Evolutionary conservation across 768 basidiomycete genomes (phyloP), one percentile per base, ranked within the genome.

Genomic region (Mycena indigotica): DNA sequence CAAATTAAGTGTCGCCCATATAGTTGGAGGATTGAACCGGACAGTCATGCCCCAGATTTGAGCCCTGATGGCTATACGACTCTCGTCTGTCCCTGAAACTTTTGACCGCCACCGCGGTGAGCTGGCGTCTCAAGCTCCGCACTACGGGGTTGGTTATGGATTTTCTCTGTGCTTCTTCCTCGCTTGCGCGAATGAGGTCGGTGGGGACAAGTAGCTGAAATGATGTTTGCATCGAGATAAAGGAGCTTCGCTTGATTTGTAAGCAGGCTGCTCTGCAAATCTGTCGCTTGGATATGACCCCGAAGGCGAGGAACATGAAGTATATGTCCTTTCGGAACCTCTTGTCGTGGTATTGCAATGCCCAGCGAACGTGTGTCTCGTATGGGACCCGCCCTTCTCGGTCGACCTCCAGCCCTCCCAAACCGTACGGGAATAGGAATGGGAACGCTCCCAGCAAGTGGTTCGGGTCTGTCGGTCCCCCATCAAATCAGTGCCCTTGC

Each of bases 1-100:
- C 41, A 44, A 23, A 21, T 1, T 62, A 3, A 81, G 70, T 0
- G 79, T 81, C 2, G 76, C 58, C 79, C 80, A 81, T 0, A 80
- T n/a, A 1, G 51, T 60, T 0, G 77, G 75, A 5, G 73, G 71
- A 17, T 65, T 65, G 23, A 60, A 57, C 5, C 62, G 26, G 0
- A 75, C 19, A 3, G 63, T 64, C 0, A 70, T 76, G 6, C 66
- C 63, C 76, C 77, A 78, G 8, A 79, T 73, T 28, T 77, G 66
- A 5, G 65, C 58, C 2, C 72, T 60, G 2, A 73, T 39, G 2
- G 49, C 48, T 0, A 29, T 39, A 16, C 69, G 24, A 0, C 62
- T 67, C 50, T 76, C 73, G 49, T 78, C 72, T 0, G 75, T 68
- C 0, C 76, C 75, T 10, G 52, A 53, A 1, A 76, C 70, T 1